Evolutionary conservation across 148 eudicot species (phyloP).

Genomic region (Cornus kousa): DNA sequence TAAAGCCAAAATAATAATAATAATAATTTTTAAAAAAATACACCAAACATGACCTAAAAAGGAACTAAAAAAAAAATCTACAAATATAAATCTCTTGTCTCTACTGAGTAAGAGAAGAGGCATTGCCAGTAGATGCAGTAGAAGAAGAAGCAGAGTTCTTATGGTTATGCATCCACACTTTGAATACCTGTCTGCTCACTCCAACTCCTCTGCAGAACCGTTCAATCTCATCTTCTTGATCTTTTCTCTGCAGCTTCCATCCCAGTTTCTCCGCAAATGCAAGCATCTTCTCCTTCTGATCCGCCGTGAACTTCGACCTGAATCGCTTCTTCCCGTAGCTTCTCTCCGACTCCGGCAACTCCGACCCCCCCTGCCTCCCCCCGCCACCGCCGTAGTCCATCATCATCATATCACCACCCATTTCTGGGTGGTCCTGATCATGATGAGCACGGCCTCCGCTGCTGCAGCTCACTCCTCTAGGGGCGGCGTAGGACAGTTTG

Average conservation of each 20-base stretch:
- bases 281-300: slow-evolving; percentile 52
- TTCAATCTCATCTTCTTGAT: slow-evolving; percentile 32
- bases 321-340: slow-evolving; percentile 31
- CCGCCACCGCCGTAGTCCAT: background rate
- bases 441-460: background rate
- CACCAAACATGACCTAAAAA: too few species aligned
- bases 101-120: slow-evolving; percentile 26
- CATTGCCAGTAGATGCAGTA: slow-evolving; percentile 21
- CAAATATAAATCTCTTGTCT: too few species aligned
- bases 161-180: slow-evolving; percentile 60
- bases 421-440: background rate
- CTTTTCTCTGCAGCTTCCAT: slow-evolving; percentile 48
- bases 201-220: slow-evolving; percentile 41
- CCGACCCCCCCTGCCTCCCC: background rate
- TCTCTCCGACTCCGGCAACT: slow-evolving; percentile 3
- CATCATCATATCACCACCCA: background rate
- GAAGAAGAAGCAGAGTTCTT: slow-evolving; percentile 29
- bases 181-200: slow-evolving; percentile 41
- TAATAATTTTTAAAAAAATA: too few species aligned
- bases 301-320: slow-evolving; percentile 46
- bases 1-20: too few species aligned
- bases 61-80: too few species aligned
- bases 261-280: slow-evolving; percentile 47
- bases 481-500: slow-evolving; percentile 18
- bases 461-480: background rate